Base-by-base conservation (phyloP, 2,329 filamentous ascomycete genomes). In the Aspergillus novofumigatus region DNA sequence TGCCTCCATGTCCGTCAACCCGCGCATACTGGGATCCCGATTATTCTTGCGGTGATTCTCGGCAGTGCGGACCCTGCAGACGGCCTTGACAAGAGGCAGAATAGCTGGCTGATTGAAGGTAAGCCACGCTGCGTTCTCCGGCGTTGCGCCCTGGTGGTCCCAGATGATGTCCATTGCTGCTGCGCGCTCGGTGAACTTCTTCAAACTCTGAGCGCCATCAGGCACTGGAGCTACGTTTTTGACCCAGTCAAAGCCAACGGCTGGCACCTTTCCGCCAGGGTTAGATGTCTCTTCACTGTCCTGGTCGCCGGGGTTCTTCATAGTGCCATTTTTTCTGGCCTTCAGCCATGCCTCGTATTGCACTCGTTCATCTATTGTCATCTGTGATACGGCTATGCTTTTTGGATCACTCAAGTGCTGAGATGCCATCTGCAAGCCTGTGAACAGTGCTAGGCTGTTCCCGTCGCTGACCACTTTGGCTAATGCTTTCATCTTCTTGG, bases 41-140 rank as follows among this genome's bases (percentile, higher is more conserved):
- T 62, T 25, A 10, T 57, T 52, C 35, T 60, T 35, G 25, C 59
- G 41, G 21, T 67, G 58, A n/a, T 53, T 55, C 52, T 62, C 50
- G 4, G 62, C 59, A 25, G 54, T 62, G 25, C 54, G 32, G 2
- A 68, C 20, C 56, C 63, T 65, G 3, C 50, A 58, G 4, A 71
- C 59, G 2, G 65, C 65, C 32, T 64, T 68, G n/a, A 70, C 52
- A 1, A 70, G 60, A 2, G 66, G 64, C 21, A 66, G 11, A 21
- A 62, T n/a, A 0, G 3, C 2, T 3, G 51, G 11, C 53, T 61
- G 57, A 41, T 66, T 59, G 20, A 53, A 59, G 2, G 59, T 63
- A 17, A 69, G 56, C 65, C 67, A 70, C 3, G 58, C 50, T 4
- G 67, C 64, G 59, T 71, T 58, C 42, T 67, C 59, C 4, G 65